Base-by-base conservation (phyloP, 768 basidiomycete species). In the button mushroom (Agaricus bisporus) region DNA sequence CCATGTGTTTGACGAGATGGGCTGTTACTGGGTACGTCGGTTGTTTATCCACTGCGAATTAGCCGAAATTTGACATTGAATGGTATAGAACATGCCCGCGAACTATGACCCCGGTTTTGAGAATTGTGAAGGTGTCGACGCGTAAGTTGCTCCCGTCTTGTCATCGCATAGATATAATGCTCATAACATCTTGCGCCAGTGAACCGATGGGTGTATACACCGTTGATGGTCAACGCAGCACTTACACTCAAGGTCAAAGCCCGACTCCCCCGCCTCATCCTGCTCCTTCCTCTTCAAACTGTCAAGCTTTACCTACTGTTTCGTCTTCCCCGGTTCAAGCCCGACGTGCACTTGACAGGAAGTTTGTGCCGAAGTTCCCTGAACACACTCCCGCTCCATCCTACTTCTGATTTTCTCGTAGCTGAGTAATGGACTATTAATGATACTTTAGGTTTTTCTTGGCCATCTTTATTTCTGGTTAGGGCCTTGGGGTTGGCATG, bases 1-100 rank as follows among this genome's bases (percentile, higher is more conserved):
- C 66, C 87, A 93, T 72, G 85, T 86, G 59, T 89, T 83, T 58
- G 88, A 90, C 59, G 73, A 81, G 46, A 80, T 82, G 77, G 85
- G 82, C 12, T 79, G 78, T 60, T 70, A 64, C 57, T 80, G 77
- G 76, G 78, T 77, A 45, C 39, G 70, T 60, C 38, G 11, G 26
- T 26, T 9, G 36, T 54, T 25, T 48, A 54, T 22, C 17, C 29
- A 28, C 2, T 48, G 8, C 22, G 14, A 22, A 8, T 28, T 41
- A 10, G 25, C 6, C 46, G 35, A 42, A 35, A 41, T 48, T 17
- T n/a, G 6, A 44, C 26, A 8, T 45, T 11, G 4, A 17, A 73
- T 26, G 72, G 70, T 17, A 64, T 70, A 84, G 79, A 92, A 91
- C 64, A 88, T 84, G 59, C 89, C 89, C 0, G 85, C 80, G 48